Evolutionary conservation across 257 asterid genomes (phyloP).

Genomic region (Solanum habrochaites): DNA sequence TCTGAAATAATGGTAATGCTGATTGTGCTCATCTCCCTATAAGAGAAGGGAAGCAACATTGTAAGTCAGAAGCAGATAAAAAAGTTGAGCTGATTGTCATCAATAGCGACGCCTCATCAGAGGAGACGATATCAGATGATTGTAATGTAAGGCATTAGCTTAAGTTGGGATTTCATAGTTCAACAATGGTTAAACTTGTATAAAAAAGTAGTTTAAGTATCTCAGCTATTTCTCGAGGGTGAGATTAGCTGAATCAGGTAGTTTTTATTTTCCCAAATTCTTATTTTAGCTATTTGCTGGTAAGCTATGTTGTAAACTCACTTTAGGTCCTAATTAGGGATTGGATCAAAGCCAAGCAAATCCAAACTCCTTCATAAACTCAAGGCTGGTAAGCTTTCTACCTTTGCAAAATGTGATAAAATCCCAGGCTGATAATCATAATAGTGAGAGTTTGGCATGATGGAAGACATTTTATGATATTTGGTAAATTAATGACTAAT

Average conservation of each 20-base stretch:
- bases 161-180: background rate
- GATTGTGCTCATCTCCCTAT: background rate
- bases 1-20: background rate
- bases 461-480: background rate
- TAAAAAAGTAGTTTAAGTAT: background rate
- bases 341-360: background rate
- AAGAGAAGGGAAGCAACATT: background rate
- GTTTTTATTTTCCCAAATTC: background rate
- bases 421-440: background rate
- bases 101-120: conserved; percentile 64
- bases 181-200: background rate
- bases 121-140: conserved; percentile 70
- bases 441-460: background rate
- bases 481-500: background rate
- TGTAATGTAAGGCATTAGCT: conserved; percentile 15
- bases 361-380: background rate
- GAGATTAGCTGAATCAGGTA: background rate
- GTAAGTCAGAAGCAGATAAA: background rate
- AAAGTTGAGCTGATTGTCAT: conserved; percentile 34
- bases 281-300: background rate
- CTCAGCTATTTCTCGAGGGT: background rate
- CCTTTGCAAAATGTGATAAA: background rate
- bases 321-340: background rate
- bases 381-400: background rate
- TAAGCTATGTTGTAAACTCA: background rate